These are phyloP conservation scores for Trichoderma reesei DNA, from an alignment of 495 filamentous ascomycete genomes.

Conservation along the genomic window DNA sequence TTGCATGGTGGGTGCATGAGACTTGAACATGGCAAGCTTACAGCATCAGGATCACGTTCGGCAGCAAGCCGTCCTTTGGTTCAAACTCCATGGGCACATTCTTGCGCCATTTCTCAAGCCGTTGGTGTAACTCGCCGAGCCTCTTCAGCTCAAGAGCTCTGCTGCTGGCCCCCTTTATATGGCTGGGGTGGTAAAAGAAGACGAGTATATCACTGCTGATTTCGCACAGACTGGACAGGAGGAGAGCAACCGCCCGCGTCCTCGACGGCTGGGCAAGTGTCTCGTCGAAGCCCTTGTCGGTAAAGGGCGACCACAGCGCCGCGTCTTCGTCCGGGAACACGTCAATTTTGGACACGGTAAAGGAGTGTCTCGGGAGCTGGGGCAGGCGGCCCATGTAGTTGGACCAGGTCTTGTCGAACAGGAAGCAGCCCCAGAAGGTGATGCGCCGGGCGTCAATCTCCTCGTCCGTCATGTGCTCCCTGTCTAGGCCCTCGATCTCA, in stretches of 20 bases:
- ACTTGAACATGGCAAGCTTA: slow-evolving; percentile 37
- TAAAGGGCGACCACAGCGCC: slow-evolving; percentile 79
- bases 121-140: slow-evolving; percentile 79
- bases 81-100: slow-evolving; percentile 80
- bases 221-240: slow-evolving; percentile 76
- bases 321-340: slow-evolving; percentile 86
- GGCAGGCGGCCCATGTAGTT: slow-evolving; percentile 93
- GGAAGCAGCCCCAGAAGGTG: slow-evolving; percentile 97
- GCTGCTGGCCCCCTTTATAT: slow-evolving; percentile 47
- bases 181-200: slow-evolving; percentile 80
- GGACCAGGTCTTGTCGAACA: slow-evolving; percentile 98
- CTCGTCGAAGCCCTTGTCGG: slow-evolving; percentile 64
- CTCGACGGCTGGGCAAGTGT: slow-evolving; percentile 69
- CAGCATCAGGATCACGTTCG: slow-evolving; percentile 90
- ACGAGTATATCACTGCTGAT: slow-evolving; percentile 85
- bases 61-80: slow-evolving; percentile 78
- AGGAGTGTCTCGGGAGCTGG: slow-evolving; percentile 66
- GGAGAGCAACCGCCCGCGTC: slow-evolving; percentile 71
- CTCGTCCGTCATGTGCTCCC: slow-evolving; percentile 57
- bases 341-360: slow-evolving; percentile 80
- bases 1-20: not conserved
- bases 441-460: slow-evolving; percentile 83
- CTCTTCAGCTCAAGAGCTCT: slow-evolving; percentile 76
- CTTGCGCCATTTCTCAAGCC: slow-evolving; percentile 86
- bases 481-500: slow-evolving; percentile 57